Evolutionary conservation across 2,329 filamentous ascomycete genomes (phyloP), one percentile per base, ranked within the genome.

Genomic region (Alternaria sp.): DNA sequence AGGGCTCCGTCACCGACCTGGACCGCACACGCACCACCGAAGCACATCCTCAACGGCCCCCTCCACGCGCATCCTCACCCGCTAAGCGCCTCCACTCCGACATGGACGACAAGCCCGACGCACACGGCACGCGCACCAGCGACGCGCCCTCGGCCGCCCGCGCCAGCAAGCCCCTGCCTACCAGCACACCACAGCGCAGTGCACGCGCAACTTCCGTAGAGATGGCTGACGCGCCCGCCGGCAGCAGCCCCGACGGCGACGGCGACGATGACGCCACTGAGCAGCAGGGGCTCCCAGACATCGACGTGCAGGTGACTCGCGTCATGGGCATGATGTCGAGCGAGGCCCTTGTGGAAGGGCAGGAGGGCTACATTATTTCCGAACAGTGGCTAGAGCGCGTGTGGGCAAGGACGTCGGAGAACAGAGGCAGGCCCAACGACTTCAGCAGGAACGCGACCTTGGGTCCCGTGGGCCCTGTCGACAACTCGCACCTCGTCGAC

Each of bases 351-450:
- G 56, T 62, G 62, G 91, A 94, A 65, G 90, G 90, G n/a, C 87
- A 92, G 62, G 86, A 88, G 58, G 92, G 90, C 13, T 97, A 90
- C 72, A 81, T 97, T 19, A 87, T 98, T 5, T 96, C 94, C 2
- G 87, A 86, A 54, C 85, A 85, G 62, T 98, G 96, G 96, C 85
- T 97, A 32, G 85, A 87, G 60, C 76, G 77, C 40, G 77, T 80
- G 6, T 77, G 72, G 65, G 73, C 77, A 4, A 66, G 77, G 28
- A 78, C 75, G 5, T 67, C 75, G 26, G 77, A 80, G 40, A 75
- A 78, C 53, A 66, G 61, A 47, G 63, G 59, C 62, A 69, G 67
- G 30, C 85, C 84, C 19, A 84, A 85, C 65, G 85, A 87, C 55
- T 82, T 81, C 43, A 83, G 85, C 63, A 91, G 91, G 66, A 81